Evolutionary conservation across 768 basidiomycete species (phyloP), one percentile per base, ranked within the genome.

Genomic region (Amylocystis lapponica): DNA sequence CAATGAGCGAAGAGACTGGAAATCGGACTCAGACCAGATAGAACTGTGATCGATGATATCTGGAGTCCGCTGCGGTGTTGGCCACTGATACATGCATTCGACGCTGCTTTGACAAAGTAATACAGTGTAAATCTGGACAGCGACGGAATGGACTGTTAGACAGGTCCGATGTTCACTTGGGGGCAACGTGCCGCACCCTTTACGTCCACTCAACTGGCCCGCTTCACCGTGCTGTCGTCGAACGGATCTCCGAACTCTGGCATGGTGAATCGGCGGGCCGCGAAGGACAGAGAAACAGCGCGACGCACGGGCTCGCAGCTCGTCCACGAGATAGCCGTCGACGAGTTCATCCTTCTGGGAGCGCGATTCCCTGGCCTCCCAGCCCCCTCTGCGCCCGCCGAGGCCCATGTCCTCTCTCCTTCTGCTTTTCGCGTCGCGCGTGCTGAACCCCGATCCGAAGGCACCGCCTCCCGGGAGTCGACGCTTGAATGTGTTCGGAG

Each of bases 311-410:
- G 23, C 23, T 36, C 54, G 47, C 26, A 53, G 33, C 29, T 44
- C 42, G 9, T 59, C 58, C 7, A 55, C 53, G 8, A 56, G 14
- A 14, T 40, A 46, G 11, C 26, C 10, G 36, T 60, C 58, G 11
- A 57, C 39, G 16, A 60, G 43, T 19, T 60, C 58, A 14, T 60
- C 58, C 45, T 47, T 49, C 48, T 45, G 39, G 39, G 5, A 4
- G 29, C 26, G 17, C 39, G 16, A 12, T 43, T 21, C 17, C 27
- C 40, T 9, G 31, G 5, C 32, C 36, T 39, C 21, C 39, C 25
- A 19, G 20, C 19, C 32, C 23, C 26, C 39, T 36, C 45, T 31
- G 33, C 17, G 36, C 44, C 39, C 41, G 48, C 23, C 35, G 25
- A 36, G 13, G 42, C 30, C 22, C 17, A 25, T 10, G 12, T 52